Percentiles rank a stretch among this genome's conserved stretches.
These are phyloP conservation scores for Byssothecium circinans DNA, from an alignment of 2,329 filamentous ascomycete genomes.

Conservation along the genomic window DNA sequence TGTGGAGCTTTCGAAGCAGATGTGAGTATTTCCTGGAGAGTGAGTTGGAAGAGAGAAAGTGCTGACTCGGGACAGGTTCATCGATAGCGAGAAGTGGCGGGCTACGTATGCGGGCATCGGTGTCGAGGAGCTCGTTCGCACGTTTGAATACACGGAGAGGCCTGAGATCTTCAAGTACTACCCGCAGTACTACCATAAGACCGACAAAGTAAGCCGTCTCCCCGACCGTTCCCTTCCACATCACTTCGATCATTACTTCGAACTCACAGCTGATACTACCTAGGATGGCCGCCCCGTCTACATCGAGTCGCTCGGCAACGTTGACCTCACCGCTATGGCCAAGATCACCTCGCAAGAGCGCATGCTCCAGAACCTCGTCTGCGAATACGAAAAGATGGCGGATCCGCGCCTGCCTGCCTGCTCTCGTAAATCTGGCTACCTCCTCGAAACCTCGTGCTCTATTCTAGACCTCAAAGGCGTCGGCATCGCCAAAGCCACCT, in stretches of 20 bases:
- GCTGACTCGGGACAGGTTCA: conserved; percentile 65
- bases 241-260: no score
- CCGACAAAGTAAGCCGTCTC: conserved; percentile 63
- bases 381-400: conserved; percentile 95
- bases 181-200: conserved; percentile 99
- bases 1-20: conserved; percentile 77
- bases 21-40: conserved; percentile 63
- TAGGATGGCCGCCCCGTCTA: conserved; percentile 96
- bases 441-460: conserved; percentile 97
- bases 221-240: not conserved
- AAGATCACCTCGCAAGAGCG: conserved; percentile 90
- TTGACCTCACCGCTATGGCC: conserved; percentile 86
- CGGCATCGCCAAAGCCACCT: conserved; percentile 74
- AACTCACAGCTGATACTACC: not conserved
- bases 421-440: conserved; percentile 84
- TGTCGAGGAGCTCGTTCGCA: conserved; percentile 77
- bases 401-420: conserved; percentile 93
- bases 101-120: conserved; percentile 68
- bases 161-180: conserved; percentile 84
- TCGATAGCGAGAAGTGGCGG: conserved; percentile 89
- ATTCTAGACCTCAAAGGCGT: conserved; percentile 98
- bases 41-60: not conserved
- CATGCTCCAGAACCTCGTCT: conserved; percentile 94
- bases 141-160: conserved; percentile 88
- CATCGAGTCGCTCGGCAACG: conserved; percentile 93